phyloP scores from a whole-genome alignment of 2,329 filamentous ascomycete species.

The Aureobasidium zeae region DNA sequence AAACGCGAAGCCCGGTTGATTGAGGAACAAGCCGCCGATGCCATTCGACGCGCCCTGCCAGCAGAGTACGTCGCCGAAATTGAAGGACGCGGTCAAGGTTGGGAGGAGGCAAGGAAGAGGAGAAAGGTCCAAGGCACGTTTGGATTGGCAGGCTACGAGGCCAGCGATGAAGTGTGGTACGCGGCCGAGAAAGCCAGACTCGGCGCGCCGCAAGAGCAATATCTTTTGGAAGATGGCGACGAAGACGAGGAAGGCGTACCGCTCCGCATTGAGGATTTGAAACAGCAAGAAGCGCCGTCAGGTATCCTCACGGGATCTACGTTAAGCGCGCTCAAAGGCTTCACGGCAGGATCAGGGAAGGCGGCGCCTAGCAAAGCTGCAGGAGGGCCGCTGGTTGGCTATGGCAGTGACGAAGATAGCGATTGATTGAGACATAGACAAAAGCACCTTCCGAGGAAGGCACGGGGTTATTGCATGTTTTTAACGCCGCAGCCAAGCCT shows the following conservation, averaged over 20 bases:
- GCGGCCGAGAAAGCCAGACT: conserved; percentile 62
- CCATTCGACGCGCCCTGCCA: conserved; percentile 76
- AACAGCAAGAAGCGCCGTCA: conserved; percentile 34
- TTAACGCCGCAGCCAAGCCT: background rate
- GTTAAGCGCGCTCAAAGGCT: conserved; percentile 63
- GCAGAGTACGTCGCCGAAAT: conserved; percentile 88
- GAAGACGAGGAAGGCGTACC: conserved; percentile 29
- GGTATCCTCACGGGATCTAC: conserved; percentile 79
- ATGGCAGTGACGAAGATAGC: conserved; percentile 81
- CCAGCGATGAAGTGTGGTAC: conserved; percentile 89
- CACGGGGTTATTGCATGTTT: no score
- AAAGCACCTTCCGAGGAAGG: no score
- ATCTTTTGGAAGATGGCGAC: conserved; percentile 49
- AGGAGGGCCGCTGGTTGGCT: conserved; percentile 75
- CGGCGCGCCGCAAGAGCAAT: conserved; percentile 55
- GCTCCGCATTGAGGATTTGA: conserved; percentile 38
- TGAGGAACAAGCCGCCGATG: conserved; percentile 94
- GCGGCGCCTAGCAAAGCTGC: conserved; percentile 45
- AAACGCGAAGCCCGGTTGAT: conserved; percentile 80
- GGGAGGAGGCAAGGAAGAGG: conserved; percentile 65
- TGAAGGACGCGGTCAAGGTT: conserved; percentile 56
- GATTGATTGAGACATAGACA: no score
- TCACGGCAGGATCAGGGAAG: conserved; percentile 35
- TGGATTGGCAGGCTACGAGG: conserved; percentile 83
- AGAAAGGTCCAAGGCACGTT: conserved; percentile 85